These are phyloP conservation scores for Aotearoamyces nothofagi DNA, from an alignment of 2,329 filamentous ascomycete genomes.

Conservation along the genomic window DNA sequence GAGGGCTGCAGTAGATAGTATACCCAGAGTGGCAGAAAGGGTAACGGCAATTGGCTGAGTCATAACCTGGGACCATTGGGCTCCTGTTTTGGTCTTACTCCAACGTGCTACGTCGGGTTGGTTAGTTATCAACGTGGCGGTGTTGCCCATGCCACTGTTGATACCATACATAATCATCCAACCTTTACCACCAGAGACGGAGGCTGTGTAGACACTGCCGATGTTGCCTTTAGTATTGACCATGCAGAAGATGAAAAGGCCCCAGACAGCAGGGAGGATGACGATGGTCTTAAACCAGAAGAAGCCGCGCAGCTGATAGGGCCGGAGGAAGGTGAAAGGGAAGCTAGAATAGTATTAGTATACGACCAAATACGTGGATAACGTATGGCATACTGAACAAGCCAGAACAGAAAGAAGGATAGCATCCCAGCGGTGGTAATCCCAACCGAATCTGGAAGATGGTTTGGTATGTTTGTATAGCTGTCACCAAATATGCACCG, in stretches of 20 bases:
- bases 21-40: constrained; percentile 26
- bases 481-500: constrained; percentile 27
- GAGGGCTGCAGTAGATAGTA: constrained; percentile 26
- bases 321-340: constrained; percentile 27
- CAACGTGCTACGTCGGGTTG: constrained; percentile 29
- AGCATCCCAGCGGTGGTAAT: constrained; percentile 25
- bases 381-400: no score
- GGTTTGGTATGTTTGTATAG: constrained; percentile 23
- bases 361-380: no score
- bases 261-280: constrained; percentile 22
- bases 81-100: constrained; percentile 21
- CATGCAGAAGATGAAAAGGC: constrained; percentile 25
- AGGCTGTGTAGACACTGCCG: constrained; percentile 12
- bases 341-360: no score
- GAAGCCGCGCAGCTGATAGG: constrained; percentile 27
- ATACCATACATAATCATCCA: constrained; percentile 26
- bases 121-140: constrained; percentile 24
- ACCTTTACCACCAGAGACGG: constrained; percentile 7
- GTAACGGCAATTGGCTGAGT: constrained; percentile 26
- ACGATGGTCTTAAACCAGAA: constrained; percentile 28
- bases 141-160: constrained; percentile 24
- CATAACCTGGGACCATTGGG: constrained; percentile 27
- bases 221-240: constrained; percentile 22
- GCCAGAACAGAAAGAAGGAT: constrained; percentile 39
- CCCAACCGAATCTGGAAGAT: constrained; percentile 21